These are phyloP conservation scores for Aspergillus felis DNA, from an alignment of 2,329 filamentous ascomycete genomes.

Conservation along the genomic window DNA sequence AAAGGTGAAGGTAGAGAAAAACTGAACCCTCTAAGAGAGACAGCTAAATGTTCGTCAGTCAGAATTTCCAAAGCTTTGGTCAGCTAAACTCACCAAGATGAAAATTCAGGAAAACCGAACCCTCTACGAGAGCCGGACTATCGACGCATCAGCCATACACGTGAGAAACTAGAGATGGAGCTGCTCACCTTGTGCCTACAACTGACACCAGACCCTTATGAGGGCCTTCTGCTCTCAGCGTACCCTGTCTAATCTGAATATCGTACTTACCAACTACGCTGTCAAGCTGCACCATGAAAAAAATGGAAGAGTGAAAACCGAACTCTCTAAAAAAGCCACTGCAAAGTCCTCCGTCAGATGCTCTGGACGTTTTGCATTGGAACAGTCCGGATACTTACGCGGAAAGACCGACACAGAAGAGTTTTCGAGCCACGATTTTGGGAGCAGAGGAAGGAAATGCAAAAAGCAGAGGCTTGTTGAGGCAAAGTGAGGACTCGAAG, in stretches of 20 bases:
- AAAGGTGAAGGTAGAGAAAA: not conserved
- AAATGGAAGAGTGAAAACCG: not conserved
- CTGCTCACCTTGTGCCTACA: not conserved
- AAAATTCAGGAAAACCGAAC: constrained; percentile 2
- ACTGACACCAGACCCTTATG: not conserved
- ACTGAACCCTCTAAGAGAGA: not conserved
- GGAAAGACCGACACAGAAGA: not conserved
- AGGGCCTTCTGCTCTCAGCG: not conserved
- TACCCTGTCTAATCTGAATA: not conserved
- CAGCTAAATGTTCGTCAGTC: too few relatives aligned
- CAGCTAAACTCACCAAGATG: not conserved
- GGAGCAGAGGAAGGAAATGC: not conserved
- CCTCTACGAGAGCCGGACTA: not conserved
- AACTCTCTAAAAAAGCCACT: not conserved
- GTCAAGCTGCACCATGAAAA: not conserved
- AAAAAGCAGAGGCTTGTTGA: not conserved
- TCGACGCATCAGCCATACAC: not conserved
- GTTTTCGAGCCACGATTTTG: not conserved
- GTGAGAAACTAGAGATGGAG: not conserved
- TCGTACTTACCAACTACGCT: not conserved
- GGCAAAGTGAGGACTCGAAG: not conserved
- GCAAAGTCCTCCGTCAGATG: not conserved
- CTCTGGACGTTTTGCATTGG: not conserved
- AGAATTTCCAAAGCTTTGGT: not conserved
- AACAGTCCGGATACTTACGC: not conserved